A percentile compares a stretch with the other conserved stretches of the same genome.
Evolutionary conservation across 257 asterid species (phyloP).

Genomic region (Penstemon newberryi): DNA sequence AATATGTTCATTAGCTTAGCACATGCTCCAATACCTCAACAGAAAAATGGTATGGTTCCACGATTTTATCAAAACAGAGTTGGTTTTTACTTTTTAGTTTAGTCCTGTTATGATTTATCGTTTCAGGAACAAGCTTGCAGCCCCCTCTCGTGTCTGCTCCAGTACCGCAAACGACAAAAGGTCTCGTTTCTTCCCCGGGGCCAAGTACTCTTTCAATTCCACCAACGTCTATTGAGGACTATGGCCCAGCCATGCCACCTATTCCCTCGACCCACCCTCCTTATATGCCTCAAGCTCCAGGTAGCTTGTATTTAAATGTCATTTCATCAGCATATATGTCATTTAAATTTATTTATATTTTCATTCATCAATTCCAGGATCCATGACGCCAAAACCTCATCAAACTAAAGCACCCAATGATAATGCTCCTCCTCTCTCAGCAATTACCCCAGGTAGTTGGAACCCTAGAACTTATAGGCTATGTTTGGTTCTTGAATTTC

Average conservation of each 20-base stretch:
- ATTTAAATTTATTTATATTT: constrained; percentile 35
- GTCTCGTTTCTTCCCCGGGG: constrained; percentile 34
- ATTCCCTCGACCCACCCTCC: constrained; percentile 41
- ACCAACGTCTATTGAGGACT: constrained; percentile 26
- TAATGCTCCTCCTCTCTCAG: constrained; percentile 32
- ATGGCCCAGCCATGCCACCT: constrained; percentile 47
- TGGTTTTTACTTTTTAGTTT: not conserved
- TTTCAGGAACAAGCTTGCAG: constrained; percentile 44
- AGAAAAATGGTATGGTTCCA: constrained; percentile 39
- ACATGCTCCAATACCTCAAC: constrained; percentile 44
- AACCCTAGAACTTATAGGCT: constrained; percentile 4
- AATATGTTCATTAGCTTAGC: constrained; percentile 32
- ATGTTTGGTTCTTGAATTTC: too few relatives aligned
- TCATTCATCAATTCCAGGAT: constrained; percentile 36
- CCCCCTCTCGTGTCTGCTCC: constrained; percentile 45
- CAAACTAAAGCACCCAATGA: constrained; percentile 42
- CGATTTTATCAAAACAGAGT: not conserved
- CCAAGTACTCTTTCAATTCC: constrained; percentile 40
- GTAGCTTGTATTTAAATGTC: constrained; percentile 39
- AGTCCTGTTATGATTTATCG: constrained; percentile 22
- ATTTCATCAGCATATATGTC: constrained; percentile 21
- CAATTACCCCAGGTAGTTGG: constrained; percentile 52
- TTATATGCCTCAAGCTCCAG: constrained; percentile 49
- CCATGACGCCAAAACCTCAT: constrained; percentile 46
- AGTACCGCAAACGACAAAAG: constrained; percentile 37